Evolutionary conservation across 176 grass and related monocot species (phyloP).

Genomic region (Thalia dealbata): DNA sequence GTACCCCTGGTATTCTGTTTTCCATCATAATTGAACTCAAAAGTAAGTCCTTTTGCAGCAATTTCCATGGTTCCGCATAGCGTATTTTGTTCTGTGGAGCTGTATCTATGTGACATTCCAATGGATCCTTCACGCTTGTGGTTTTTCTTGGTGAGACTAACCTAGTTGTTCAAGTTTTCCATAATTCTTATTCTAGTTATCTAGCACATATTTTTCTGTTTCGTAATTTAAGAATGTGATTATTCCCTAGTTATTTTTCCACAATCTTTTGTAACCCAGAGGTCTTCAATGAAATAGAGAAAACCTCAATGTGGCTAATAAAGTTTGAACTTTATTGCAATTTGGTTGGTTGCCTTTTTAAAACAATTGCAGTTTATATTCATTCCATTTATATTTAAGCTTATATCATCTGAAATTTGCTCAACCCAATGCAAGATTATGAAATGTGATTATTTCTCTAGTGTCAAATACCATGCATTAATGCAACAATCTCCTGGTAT

Average conservation of each 20-base stretch:
- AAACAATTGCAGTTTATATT: too few species aligned
- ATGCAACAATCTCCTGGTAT: background rate
- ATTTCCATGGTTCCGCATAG: constrained; percentile 78
- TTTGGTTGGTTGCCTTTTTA: background rate
- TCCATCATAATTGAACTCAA: constrained; percentile 1
- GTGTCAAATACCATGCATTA: background rate
- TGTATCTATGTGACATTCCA: constrained; percentile 72
- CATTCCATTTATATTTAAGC: background rate
- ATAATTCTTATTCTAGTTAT: background rate
- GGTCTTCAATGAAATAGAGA: background rate
- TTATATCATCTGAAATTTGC: background rate
- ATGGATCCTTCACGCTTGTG: constrained; percentile 64
- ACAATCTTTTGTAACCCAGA: background rate
- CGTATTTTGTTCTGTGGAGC: constrained; percentile 89
- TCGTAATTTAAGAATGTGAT: background rate
- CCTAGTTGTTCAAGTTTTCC: background rate
- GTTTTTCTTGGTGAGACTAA: constrained; percentile 48
- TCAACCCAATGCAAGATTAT: background rate
- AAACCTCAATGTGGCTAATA: too few species aligned
- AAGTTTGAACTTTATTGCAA: too few species aligned
- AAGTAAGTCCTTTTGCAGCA: constrained; percentile 35
- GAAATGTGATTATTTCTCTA: background rate
- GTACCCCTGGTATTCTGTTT: background rate
- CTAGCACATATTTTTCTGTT: background rate
- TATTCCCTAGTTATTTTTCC: background rate